phyloP scores from a whole-genome alignment of 2,329 filamentous ascomycete genomes.

The Penicillium italicum region DNA sequence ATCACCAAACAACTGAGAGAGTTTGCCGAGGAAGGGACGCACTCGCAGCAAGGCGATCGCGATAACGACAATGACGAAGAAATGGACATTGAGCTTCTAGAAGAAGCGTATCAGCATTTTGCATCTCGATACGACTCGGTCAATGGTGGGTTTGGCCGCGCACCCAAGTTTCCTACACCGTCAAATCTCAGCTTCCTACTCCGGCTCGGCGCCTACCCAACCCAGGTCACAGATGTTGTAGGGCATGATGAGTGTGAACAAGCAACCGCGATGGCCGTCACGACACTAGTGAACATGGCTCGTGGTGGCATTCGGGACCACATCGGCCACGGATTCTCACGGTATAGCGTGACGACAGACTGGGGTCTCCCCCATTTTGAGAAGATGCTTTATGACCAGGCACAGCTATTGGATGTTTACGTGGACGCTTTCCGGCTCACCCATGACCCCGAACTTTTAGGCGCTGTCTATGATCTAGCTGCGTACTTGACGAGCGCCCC shows the following conservation, averaged over 20 bases:
- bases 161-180: conserved; percentile 88
- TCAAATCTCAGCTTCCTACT: conserved; percentile 80
- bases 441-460: conserved; percentile 67
- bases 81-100: conserved; percentile 83
- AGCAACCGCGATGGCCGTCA: conserved; percentile 73
- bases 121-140: conserved; percentile 72
- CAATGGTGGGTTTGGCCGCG: conserved; percentile 73
- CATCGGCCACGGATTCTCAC: conserved; percentile 71
- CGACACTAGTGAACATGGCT: conserved; percentile 75
- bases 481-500: conserved; percentile 76
- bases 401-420: conserved; percentile 77
- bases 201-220: conserved; percentile 66
- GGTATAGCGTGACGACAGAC: conserved; percentile 85
- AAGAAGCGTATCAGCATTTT: conserved; percentile 83
- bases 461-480: conserved; percentile 74
- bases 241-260: conserved; percentile 71
- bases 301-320: conserved; percentile 70
- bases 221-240: conserved; percentile 78
- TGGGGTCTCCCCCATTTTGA: conserved; percentile 97
- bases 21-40: conserved; percentile 83
- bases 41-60: conserved; percentile 42
- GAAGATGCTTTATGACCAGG: conserved; percentile 93
- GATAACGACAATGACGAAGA: conserved; percentile 60
- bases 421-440: conserved; percentile 77
- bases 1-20: conserved; percentile 76